Conservation (phyloP, 2,329 filamentous ascomycete genomes). For the Fusarium sp. region DNA sequence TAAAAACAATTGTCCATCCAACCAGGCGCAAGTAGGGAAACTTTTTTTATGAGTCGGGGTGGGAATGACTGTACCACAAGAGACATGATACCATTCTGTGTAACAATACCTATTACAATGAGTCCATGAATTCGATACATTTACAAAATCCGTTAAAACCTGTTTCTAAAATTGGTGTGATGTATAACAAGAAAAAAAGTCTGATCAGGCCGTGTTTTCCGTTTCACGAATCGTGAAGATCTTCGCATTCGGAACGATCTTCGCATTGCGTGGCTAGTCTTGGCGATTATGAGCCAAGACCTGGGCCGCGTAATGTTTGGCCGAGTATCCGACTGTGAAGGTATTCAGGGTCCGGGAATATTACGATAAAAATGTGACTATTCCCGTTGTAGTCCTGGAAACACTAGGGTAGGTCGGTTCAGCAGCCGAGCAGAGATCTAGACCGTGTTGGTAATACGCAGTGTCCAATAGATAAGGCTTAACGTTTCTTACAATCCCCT, state of each 20-base stretch:
- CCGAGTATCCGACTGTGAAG: conserved; percentile 22
- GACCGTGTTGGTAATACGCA: background rate
- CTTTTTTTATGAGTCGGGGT: conserved; percentile 6
- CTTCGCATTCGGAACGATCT: conserved; percentile 5
- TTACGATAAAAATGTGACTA: background rate
- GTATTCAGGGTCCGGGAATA: background rate
- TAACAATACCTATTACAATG: conserved; percentile 36
- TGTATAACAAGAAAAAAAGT: background rate
- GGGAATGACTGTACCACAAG: conserved; percentile 28
- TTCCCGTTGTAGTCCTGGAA: background rate
- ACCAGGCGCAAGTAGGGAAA: conserved; percentile 5
- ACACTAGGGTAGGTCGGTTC: background rate
- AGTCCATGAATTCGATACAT: conserved; percentile 36
- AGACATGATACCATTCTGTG: conserved; percentile 30
- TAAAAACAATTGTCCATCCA: conserved; percentile 15
- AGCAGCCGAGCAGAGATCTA: background rate
- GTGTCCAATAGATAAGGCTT: background rate
- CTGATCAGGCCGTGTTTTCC: conserved; percentile 2
- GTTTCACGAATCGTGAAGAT: background rate
- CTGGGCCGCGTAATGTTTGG: conserved; percentile 14
- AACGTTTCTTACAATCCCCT: background rate
- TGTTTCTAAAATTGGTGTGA: conserved; percentile 18
- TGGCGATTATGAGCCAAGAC: conserved; percentile 31
- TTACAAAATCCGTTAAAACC: background rate
- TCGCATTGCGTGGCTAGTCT: conserved; percentile 19